phyloP scores from a whole-genome alignment of 805 yeast genomes.

The Hanseniaspora lindneri region DNA sequence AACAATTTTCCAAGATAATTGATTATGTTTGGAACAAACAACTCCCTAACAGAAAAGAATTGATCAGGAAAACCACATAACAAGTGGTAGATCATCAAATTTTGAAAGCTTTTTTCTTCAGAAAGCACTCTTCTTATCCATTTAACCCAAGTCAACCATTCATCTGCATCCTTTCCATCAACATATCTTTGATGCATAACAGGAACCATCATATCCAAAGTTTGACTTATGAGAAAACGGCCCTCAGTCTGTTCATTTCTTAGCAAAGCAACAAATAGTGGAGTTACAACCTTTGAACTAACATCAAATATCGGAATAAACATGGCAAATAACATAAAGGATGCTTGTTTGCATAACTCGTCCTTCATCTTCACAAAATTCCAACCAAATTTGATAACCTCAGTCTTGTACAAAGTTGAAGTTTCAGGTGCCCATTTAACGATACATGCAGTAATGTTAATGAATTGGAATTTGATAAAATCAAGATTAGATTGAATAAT shows the following conservation, averaged over 20 bases:
- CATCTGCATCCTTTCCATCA: conserved; percentile 37
- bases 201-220: conserved; percentile 79
- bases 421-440: conserved; percentile 54
- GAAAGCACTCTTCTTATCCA: conserved; percentile 89
- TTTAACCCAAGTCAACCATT: conserved; percentile 56
- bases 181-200: conserved; percentile 56
- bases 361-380: conserved; percentile 82
- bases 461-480: conserved; percentile 57
- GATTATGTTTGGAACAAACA: conserved; percentile 76
- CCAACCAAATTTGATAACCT: conserved; percentile 90
- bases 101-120: conserved; percentile 81
- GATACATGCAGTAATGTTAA: conserved; percentile 69
- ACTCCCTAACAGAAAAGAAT: conserved; percentile 77
- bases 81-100: conserved; percentile 76
- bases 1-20: conserved; percentile 85
- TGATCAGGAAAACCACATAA: conserved; percentile 74
- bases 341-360: conserved; percentile 77
- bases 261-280: conserved; percentile 79
- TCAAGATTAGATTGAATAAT: conserved; percentile 62
- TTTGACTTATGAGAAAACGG: conserved; percentile 69
- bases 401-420: conserved; percentile 56
- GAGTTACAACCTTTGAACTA: conserved; percentile 77
- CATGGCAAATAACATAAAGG: conserved; percentile 75
- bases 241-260: conserved; percentile 80
- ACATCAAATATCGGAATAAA: conserved; percentile 83